Percentiles rank a stretch among this genome's conserved stretches.
Evolutionary conservation across 2,329 filamentous ascomycete genomes (phyloP).

Genomic region (Rhynchosporium secalis): DNA sequence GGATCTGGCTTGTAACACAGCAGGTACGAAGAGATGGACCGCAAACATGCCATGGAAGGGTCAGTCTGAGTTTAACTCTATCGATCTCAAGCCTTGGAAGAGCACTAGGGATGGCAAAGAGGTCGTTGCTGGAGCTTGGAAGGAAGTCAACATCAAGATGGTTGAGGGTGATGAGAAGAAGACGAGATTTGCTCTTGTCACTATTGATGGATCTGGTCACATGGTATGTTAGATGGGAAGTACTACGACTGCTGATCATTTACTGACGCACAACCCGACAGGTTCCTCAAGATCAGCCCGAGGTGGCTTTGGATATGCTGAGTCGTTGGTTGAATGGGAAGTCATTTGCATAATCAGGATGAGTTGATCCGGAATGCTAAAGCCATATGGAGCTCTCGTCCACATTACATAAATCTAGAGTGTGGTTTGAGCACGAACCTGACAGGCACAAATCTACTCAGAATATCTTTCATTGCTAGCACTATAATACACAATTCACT

Average conservation of each 20-base stretch:
- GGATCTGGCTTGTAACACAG: slow-evolving; percentile 58
- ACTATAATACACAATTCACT: too few relatives aligned
- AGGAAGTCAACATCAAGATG: slow-evolving; percentile 31
- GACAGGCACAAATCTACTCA: too few relatives aligned
- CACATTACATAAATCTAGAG: too few relatives aligned
- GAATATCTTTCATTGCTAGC: too few relatives aligned
- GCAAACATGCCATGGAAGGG: slow-evolving; percentile 47
- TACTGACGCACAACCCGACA: slow-evolving; percentile 10
- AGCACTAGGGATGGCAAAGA: slow-evolving; percentile 23
- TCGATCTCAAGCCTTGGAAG: slow-evolving; percentile 33
- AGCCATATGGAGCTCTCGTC: background rate
- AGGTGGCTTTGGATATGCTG: slow-evolving; percentile 31
- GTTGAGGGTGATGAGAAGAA: slow-evolving; percentile 29
- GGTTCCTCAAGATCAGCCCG: slow-evolving; percentile 32
- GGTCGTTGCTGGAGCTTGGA: slow-evolving; percentile 22
- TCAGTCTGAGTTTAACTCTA: slow-evolving; percentile 44
- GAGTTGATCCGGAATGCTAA: background rate
- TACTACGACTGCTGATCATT: background rate
- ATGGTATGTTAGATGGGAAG: slow-evolving; percentile 37
- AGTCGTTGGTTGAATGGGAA: slow-evolving; percentile 29
- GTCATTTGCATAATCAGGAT: slow-evolving; percentile 19
- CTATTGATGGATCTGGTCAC: slow-evolving; percentile 45
- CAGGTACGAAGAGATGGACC: slow-evolving; percentile 41
- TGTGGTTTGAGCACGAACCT: too few relatives aligned
- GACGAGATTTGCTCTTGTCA: slow-evolving; percentile 33